Evolutionary conservation across 2,329 filamentous ascomycete genomes (phyloP).

Genomic region (Hypomyces perniciosus): DNA sequence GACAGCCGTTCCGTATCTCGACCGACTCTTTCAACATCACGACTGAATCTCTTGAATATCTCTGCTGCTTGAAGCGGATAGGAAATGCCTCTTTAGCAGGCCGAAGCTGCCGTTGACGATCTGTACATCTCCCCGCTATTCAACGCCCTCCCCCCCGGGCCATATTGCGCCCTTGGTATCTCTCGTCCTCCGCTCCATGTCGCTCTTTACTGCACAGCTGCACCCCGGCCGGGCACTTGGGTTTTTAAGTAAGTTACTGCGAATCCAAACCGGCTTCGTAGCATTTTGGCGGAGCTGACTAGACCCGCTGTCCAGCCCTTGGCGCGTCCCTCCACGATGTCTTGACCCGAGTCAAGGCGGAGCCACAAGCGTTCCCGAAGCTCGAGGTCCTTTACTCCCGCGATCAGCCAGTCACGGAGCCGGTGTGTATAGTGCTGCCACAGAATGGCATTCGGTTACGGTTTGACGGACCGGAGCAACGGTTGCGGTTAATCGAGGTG

Average conservation of each 20-base stretch:
- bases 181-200: conserved; percentile 27
- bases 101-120: background rate
- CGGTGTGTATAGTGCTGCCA: conserved; percentile 70
- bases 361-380: conserved; percentile 74
- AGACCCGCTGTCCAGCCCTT: conserved; percentile 53
- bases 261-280: background rate
- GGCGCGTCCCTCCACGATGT: conserved; percentile 89
- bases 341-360: conserved; percentile 79
- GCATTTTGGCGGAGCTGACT: background rate
- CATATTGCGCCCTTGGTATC: background rate
- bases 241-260: conserved; percentile 41
- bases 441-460: conserved; percentile 83
- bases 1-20: background rate
- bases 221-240: conserved; percentile 61
- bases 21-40: background rate
- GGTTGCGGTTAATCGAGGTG: conserved; percentile 84
- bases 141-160: background rate
- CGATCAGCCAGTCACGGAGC: conserved; percentile 65
- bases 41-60: too few relatives aligned
- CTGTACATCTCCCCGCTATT: background rate
- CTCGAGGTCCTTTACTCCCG: conserved; percentile 78
- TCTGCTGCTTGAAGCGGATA: background rate
- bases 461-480: conserved; percentile 91
- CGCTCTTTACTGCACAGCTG: conserved; percentile 55
- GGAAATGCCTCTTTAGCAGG: background rate